Evolutionary conservation across 345 rosid species (phyloP).

Genomic region (Gossypium ekmanianum): DNA sequence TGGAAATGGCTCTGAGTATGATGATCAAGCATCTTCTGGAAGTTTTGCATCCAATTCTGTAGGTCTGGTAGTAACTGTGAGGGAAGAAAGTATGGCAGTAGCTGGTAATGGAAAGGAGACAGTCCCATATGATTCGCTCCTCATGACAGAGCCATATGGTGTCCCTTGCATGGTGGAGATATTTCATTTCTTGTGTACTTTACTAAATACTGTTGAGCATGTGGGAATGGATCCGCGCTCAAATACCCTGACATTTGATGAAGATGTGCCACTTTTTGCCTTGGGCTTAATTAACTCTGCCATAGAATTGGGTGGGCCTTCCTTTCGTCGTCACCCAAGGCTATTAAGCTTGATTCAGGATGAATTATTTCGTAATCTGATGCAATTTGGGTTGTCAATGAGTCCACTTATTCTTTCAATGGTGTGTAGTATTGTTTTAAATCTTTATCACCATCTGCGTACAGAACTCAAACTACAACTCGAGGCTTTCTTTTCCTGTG

Average conservation of each 20-base stretch:
- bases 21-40: constrained; percentile 52
- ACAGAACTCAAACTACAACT: constrained; percentile 90
- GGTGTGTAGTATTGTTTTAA: constrained; percentile 92
- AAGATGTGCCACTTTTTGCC: constrained; percentile 95
- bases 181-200: constrained; percentile 84
- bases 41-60: constrained; percentile 52
- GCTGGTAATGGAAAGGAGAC: constrained; percentile 58
- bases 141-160: constrained; percentile 91
- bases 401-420: constrained; percentile 96
- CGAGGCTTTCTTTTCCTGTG: constrained; percentile 98
- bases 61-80: constrained; percentile 38
- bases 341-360: constrained; percentile 87
- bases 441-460: constrained; percentile 81
- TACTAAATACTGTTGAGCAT: constrained; percentile 73
- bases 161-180: constrained; percentile 97
- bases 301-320: constrained; percentile 81
- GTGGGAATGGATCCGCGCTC: constrained; percentile 70
- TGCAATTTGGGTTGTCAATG: constrained; percentile 43
- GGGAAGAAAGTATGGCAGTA: constrained; percentile 59
- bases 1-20: constrained; percentile 70
- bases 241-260: constrained; percentile 82
- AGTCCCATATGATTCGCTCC: constrained; percentile 66
- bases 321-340: constrained; percentile 76
- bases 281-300: constrained; percentile 94
- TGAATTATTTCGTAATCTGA: constrained; percentile 75